Conservation (phyloP, 371 early-diverging fungal genomes). For the Scutellospora calospora region DNA sequence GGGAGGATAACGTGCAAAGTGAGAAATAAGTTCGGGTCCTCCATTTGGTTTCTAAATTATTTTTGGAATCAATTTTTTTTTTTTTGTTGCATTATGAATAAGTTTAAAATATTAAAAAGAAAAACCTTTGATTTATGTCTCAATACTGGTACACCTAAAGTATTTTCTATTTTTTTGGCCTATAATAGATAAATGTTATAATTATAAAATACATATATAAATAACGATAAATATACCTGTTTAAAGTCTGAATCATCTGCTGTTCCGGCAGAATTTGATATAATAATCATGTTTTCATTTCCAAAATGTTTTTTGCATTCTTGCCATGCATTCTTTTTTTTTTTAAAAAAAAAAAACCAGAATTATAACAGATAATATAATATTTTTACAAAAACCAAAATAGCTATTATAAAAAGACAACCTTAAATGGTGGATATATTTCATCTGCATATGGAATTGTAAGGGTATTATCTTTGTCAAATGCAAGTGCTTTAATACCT, state of each 20-base stretch:
- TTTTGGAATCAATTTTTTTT: too few relatives aligned
- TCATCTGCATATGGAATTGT: conserved; percentile 82
- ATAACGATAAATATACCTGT: conserved; percentile 59
- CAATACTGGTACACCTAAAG: conserved; percentile 54
- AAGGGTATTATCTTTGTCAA: conserved; percentile 96
- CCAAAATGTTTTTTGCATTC: conserved; percentile 73
- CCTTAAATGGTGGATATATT: conserved; percentile 77
- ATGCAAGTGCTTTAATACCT: conserved; percentile 77
- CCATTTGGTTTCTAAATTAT: conserved; percentile 83
- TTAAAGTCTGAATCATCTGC: conserved; percentile 68
- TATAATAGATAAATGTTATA: conserved; percentile 24
- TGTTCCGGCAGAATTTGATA: conserved; percentile 97
- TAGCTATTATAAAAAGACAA: too few relatives aligned
- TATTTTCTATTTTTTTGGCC: conserved; percentile 45
- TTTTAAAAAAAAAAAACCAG: background rate
- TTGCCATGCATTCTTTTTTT: conserved; percentile 69
- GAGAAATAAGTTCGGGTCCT: conserved; percentile 60
- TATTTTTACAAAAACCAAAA: background rate
- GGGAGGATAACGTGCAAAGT: conserved; percentile 47
- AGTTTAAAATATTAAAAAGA: background rate
- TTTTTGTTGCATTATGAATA: conserved; percentile 30
- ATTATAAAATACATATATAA: background rate
- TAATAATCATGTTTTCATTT: conserved; percentile 69
- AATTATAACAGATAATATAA: background rate
- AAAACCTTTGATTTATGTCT: conserved; percentile 53